Evolutionary conservation across 345 rosid genomes (phyloP), one percentile per base, ranked within the genome.

Genomic region (Cardamine occulta): DNA sequence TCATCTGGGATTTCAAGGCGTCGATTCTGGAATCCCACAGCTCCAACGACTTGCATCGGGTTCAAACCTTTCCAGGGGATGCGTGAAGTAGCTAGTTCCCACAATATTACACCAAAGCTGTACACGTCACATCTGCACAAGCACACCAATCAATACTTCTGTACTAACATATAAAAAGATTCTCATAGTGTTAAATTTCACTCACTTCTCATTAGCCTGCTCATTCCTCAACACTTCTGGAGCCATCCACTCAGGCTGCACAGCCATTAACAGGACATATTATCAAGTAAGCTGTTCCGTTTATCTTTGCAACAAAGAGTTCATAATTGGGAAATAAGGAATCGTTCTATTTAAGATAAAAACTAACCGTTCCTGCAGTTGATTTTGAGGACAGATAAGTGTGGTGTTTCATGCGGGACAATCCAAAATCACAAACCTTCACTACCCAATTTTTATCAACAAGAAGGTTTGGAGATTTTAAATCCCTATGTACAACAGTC

Each of bases 241-340:
- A 45, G 99, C 99, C 99, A 95, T 95, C 99, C 99, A 95, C 78
- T 95, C 99, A 14, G 99, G 97, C 99, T 95, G 91, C 84, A 84
- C 13, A 31, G 19, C 17, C 81, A 67, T 51, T 18, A 61, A 21
- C 42, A 66, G 34, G n/a, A 67, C 12, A 66, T 34, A 6, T 24
- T 66, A 31, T 49, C 56, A 49, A 66, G 44, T 45, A 64, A 55
- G 74, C 23, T 57, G 7, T 34, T 60, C 15, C 0, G 8, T 11
- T 64, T 51, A 35, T 66, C 57, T 49, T 65, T 72, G 44, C 72
- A 56, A 34, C 40, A 63, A 14, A 70, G 61, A 57, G 44, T 23
- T 23, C 28, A 64, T n/a, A 47, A 28, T 4, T 19, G 21, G 8
- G 23, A 58, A 10, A 21, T 6, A n/a, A 53, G 35, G 45, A 66